Base-by-base conservation (phyloP, 2,329 filamentous ascomycete genomes). In the Thelonectria discophora region DNA sequence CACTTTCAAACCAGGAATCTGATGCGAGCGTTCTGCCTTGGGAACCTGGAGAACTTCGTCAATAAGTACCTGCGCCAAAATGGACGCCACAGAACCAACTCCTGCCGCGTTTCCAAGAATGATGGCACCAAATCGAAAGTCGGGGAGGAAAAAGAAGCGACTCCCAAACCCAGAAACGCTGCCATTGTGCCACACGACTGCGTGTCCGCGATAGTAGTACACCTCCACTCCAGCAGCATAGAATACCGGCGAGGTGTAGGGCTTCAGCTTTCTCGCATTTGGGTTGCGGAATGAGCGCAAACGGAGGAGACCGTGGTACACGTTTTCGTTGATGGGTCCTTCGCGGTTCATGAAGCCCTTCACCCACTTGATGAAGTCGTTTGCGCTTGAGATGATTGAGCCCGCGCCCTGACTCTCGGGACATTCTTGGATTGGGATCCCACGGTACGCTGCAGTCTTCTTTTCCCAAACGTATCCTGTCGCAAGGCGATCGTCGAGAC, bases 351-450 rank as follows among this genome's bases (percentile, higher is more conserved):
- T 62, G 34, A 76, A 47, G 0, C 72, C 72, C 34, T 66, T 64
- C 47, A 75, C 62, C 56, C 67, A 76, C 51, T 69, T 74, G 57
- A 73, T 57, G 46, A 71, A 72, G 50, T 76, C 74, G 18, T 68
- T 69, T 8, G 63, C 71, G 5, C 67, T 74, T 1, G 73, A 65
- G 10, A 75, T 53, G 5, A 76, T 58, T 1, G 69, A 74, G 2
- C 74, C 73, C 0, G 74, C 74, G 0, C 74, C 74, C 47, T 76
- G 69, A 1, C 63, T 70, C 51, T 76, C 74, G 0, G 68, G 69
- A 5, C 61, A 63, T 20, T 72, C 55, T 1, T 27, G 50, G 15
- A 46, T 52, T 0, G 57, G 60, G 0, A 68, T 27, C 2, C 53
- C 47, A 1, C 11, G 42, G 32, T 62, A 68, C 1, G 48, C 51